phyloP scores from a whole-genome alignment of 75 land plant species.

The Picea sitchensis region DNA sequence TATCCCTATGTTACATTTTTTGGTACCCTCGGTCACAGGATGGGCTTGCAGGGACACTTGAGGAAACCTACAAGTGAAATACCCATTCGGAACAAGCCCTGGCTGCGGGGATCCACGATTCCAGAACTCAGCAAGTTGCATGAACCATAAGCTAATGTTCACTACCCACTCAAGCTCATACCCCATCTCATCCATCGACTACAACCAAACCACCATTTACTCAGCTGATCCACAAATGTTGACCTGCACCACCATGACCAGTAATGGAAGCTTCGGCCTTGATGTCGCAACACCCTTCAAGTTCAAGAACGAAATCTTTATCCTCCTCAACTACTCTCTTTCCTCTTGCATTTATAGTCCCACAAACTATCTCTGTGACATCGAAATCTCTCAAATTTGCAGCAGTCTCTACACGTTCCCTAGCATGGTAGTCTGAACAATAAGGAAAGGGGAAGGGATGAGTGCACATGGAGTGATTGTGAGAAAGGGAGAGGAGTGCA shows the following conservation, averaged over 20 bases:
- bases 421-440: background rate
- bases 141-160: slow-evolving; percentile 6
- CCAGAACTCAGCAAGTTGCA: slow-evolving; percentile 5
- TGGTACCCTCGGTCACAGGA: background rate
- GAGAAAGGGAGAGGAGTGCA: too few relatives aligned
- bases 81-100: slow-evolving; percentile 14
- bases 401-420: slow-evolving; percentile 8
- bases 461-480: too few relatives aligned
- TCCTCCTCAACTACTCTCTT: slow-evolving; percentile 16
- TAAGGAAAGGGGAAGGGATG: too few relatives aligned
- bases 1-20: too few relatives aligned
- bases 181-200: slow-evolving; percentile 10
- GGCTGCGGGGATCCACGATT: slow-evolving; percentile 19
- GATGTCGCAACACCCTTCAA: slow-evolving; percentile 13
- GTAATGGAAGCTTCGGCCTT: slow-evolving; percentile 10
- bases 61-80: slow-evolving; percentile 10
- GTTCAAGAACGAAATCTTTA: slow-evolving; percentile 5
- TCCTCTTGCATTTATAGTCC: background rate
- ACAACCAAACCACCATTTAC: background rate
- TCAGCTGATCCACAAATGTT: slow-evolving; percentile 12
- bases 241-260: slow-evolving; percentile 10
- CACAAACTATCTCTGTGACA: slow-evolving; percentile 10
- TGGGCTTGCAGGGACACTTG: slow-evolving; percentile 11
- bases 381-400: slow-evolving; percentile 10
- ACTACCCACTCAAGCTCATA: slow-evolving; percentile 9